Evolutionary conservation across 2,329 filamentous ascomycete species (phyloP), one percentile per base, ranked within the genome.

Genomic region (Talaromyces sp.): DNA sequence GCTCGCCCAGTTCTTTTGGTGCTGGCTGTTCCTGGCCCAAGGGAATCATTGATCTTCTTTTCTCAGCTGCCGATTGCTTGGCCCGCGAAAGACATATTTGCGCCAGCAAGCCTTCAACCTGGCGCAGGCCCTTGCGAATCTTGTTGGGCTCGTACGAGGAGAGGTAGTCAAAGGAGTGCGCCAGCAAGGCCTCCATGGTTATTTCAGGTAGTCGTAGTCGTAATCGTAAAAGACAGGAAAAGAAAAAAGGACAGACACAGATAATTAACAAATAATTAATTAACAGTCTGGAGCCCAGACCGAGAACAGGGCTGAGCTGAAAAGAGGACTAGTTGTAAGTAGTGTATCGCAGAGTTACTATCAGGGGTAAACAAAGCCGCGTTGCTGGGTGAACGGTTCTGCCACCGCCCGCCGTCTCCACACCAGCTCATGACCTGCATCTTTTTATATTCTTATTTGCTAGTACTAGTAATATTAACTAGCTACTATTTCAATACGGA

Each of bases 81-180:
- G 76, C 72, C 64, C 75, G 75, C 23, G 89, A 89, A 47, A 98
- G 87, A 78, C 94, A 97, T 78, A 98, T 96, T 77, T 96, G 93
- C 27, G 94, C 94, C 57, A 98, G 85, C 53, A 98, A 85, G 34
- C 92, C 92, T 79, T 98, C 94, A 66, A 98, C 92, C 79, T 97
- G 94, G 68, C 92, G 89, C 67, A 98, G 80, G 57, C 94, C 95
- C 80, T 97, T 98, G 69, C 92, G 89, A 73, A 98, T 90, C 80
- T 96, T 96, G 74, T 85, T 83, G 62, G 88, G 88, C 70, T 97
- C 92, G 75, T 93, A 93, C 56, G 93, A 97, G 64, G 93, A 96
- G 67, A 97, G 89, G 78, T 96, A 96, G 81, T 97, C 93, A 78
- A 98, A 98, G 64, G 94, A 92, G 74, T 96, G 87, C 52, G 92